A percentile compares a stretch with the other conserved stretches of the same genome.
Conservation (phyloP, 2,329 filamentous ascomycete genomes). For the Chrysoporthe cubensis region DNA sequence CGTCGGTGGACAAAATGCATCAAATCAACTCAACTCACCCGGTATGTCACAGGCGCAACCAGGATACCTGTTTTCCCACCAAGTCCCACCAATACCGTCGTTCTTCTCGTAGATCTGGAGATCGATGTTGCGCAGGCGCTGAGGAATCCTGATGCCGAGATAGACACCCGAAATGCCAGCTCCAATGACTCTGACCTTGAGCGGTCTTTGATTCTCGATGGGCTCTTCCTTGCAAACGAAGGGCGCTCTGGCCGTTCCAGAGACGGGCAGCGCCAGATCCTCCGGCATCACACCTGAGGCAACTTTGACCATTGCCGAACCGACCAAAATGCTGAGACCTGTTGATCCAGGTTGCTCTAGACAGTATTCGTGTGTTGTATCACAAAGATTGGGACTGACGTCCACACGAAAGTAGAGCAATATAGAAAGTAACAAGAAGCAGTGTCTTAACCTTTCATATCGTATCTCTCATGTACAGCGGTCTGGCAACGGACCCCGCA, state of each 20-base stretch:
- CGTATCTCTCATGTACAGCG: too few relatives aligned
- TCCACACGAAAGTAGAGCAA: too few relatives aligned
- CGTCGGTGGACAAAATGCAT: too few relatives aligned
- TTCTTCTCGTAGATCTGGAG: conserved; percentile 38
- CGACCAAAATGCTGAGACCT: neutral
- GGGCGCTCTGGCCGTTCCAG: neutral
- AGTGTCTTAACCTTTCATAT: too few relatives aligned
- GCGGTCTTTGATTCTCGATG: conserved; percentile 26
- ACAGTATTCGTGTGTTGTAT: neutral
- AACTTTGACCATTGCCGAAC: neutral
- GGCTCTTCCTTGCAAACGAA: conserved; percentile 17
- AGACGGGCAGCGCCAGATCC: neutral
- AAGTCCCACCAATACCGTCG: conserved; percentile 35
- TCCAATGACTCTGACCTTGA: conserved; percentile 28
- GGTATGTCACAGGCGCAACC: conserved; percentile 25
- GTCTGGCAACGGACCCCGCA: too few relatives aligned
- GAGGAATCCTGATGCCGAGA: conserved; percentile 28
- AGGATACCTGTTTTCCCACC: conserved; percentile 35
- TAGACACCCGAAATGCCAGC: conserved; percentile 29
- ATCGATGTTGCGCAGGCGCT: conserved; percentile 19
- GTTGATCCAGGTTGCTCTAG: neutral
- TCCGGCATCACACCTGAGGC: neutral
- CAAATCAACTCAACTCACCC: conserved; percentile 1
- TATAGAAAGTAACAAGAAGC: too few relatives aligned
- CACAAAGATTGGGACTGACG: too few relatives aligned